Percentiles rank a stretch among this genome's conserved stretches.
These are phyloP conservation scores for Xerocomus potaroensis DNA, from an alignment of 768 basidiomycete genomes.

Conservation along the genomic window DNA sequence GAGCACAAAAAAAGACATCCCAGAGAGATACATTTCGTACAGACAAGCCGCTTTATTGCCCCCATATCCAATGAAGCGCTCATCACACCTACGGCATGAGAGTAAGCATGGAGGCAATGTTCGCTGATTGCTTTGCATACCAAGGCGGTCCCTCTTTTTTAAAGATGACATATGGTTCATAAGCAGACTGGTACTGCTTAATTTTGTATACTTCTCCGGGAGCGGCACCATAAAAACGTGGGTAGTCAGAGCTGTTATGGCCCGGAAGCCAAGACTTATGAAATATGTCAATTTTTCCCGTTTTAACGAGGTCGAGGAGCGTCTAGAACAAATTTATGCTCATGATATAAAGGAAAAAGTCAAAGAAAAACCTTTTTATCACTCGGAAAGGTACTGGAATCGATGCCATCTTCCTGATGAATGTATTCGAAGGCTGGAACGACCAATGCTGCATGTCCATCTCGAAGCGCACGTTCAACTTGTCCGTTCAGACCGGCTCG, in stretches of 20 bases:
- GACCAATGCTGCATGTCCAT: conserved; percentile 68
- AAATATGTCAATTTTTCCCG: conserved; percentile 64
- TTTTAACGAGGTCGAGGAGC: conserved; percentile 55
- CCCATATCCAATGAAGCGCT: conserved; percentile 87
- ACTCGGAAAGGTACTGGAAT: conserved; percentile 57
- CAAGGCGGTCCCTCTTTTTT: conserved; percentile 73
- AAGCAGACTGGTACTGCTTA: conserved; percentile 72
- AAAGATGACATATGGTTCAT: conserved; percentile 87
- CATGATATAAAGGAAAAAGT: not conserved
- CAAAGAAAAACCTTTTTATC: conserved; percentile 53
- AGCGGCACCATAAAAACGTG: conserved; percentile 54
- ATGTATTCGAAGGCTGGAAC: conserved; percentile 83
- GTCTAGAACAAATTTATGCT: conserved; percentile 30
- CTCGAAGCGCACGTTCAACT: conserved; percentile 41
- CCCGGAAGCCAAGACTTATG: conserved; percentile 75
- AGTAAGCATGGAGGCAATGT: not conserved
- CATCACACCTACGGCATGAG: conserved; percentile 67
- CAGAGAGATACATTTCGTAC: conserved; percentile 87
- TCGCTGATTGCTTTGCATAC: conserved; percentile 35
- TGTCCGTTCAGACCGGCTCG: conserved; percentile 35
- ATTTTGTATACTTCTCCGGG: conserved; percentile 73
- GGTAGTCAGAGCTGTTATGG: conserved; percentile 79
- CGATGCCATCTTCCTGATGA: conserved; percentile 57
- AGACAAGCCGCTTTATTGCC: conserved; percentile 92
- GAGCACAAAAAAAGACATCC: conserved; percentile 78